Conservation (phyloP, 805 yeast species). For the Cyberlindnera veronae region DNA sequence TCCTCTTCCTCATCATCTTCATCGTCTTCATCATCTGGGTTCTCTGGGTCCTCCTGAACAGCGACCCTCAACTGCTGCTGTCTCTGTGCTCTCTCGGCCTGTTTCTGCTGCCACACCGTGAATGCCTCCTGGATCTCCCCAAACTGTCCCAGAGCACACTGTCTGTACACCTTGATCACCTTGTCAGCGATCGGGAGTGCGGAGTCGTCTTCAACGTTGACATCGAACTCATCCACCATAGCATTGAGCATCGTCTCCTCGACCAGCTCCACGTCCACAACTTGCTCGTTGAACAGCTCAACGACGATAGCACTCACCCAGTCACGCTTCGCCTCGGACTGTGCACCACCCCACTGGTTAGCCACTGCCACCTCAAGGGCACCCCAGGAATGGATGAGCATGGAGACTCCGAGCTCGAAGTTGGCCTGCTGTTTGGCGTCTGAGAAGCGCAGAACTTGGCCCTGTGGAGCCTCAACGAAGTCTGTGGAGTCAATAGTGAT, state of each 20-base stretch:
- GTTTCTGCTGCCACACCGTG: constrained; percentile 52
- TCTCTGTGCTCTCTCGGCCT: constrained; percentile 34
- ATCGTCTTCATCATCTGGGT: constrained; percentile 51
- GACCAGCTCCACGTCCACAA: constrained; percentile 72
- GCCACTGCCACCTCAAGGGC: constrained; percentile 85
- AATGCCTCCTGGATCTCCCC: constrained; percentile 56
- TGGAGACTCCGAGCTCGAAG: constrained; percentile 89
- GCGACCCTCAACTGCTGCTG: constrained; percentile 36
- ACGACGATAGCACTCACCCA: constrained; percentile 86
- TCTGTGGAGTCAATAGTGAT: constrained; percentile 38
- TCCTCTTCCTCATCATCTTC: constrained; percentile 40
- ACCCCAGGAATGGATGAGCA: constrained; percentile 91
- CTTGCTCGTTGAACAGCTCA: constrained; percentile 65
- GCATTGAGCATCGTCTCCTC: constrained; percentile 85
- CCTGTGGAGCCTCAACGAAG: constrained; percentile 50
- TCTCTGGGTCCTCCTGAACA: constrained; percentile 57
- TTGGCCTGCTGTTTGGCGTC: constrained; percentile 74
- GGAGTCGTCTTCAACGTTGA: constrained; percentile 83
- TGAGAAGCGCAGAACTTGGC: constrained; percentile 37
- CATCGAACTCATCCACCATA: constrained; percentile 94
- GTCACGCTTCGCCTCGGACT: constrained; percentile 86
- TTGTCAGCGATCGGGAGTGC: constrained; percentile 70
- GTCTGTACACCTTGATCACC: constrained; percentile 62
- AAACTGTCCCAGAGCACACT: constrained; percentile 54
- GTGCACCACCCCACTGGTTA: constrained; percentile 94